Evolutionary conservation across 2,329 filamentous ascomycete species (phyloP).

Genomic region (Hirsutella minnesotensis): DNA sequence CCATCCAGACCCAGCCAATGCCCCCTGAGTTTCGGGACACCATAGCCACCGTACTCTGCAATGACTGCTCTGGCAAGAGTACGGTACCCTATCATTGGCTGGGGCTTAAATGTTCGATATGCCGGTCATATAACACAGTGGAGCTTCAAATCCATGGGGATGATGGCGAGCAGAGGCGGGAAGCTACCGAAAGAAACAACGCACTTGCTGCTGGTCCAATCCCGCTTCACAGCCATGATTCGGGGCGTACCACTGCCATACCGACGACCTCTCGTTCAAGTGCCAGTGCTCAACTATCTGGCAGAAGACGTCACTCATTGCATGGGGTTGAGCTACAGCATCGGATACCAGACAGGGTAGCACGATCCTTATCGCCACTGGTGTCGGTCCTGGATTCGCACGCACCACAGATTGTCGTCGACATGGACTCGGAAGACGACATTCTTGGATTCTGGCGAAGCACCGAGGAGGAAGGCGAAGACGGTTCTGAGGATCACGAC

Average conservation of each 20-base stretch:
- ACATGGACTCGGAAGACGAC: conserved; percentile 40
- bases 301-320: conserved; percentile 27
- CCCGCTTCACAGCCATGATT: background rate
- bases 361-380: conserved; percentile 32
- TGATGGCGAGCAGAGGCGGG: conserved; percentile 15
- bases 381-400: conserved; percentile 14
- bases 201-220: background rate
- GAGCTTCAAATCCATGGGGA: conserved; percentile 49
- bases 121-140: conserved; percentile 58
- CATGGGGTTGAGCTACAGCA: conserved; percentile 20
- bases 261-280: conserved; percentile 2
- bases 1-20: conserved; percentile 86
- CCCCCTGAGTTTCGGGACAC: conserved; percentile 70
- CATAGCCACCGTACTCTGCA: conserved; percentile 77
- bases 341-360: conserved; percentile 26
- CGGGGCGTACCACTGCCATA: conserved; percentile 11
- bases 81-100: conserved; percentile 89
- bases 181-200: conserved; percentile 12
- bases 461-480: conserved; percentile 34
- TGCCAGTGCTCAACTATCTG: conserved; percentile 7
- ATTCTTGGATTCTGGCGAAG: conserved; percentile 46
- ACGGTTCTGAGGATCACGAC: conserved; percentile 35
- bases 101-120: conserved; percentile 75
- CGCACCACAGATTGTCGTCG: conserved; percentile 14
- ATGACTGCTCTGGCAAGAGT: conserved; percentile 84